Base-by-base conservation (phyloP, 768 basidiomycete genomes). In the Paxillus involutus region DNA sequence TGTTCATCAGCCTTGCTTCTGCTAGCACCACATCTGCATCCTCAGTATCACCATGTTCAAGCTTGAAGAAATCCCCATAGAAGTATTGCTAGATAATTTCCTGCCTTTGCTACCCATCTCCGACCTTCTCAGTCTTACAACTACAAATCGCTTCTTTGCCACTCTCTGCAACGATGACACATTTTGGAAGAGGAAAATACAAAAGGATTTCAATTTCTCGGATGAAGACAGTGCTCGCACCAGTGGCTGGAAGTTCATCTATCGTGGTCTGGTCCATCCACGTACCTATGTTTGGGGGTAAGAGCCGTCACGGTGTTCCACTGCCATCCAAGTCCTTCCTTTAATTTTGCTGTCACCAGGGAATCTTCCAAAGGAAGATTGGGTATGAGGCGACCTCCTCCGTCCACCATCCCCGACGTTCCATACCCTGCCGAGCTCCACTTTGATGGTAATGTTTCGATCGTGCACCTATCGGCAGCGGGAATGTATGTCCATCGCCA, bases 201-300 rank as follows among this genome's bases (percentile, higher is more conserved):
- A 77, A 30, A 67, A 70, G 32, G 93, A 94, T 65, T 94, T 84
- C 75, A 91, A 92, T 70, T 94, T 91, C 61, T 79, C 86, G 8
- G 82, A 80, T 4, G 75, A 79, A 39, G 80, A 78, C 40, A 92
- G 88, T 0, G 92, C 92, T 13, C 76, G 93, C 17, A 82, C 79
- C 12, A 83, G 71, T 42, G 91, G 91, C 13, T 95, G 88, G 84
- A 88, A 86, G 69, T 79, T 83, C 60, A 82, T 95, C 37, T 95
- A 94, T 72, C 77, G 75, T 44, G 83, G 88, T 6, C 71, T 95
- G 21, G 81, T 72, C 50, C 77, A 77, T 54, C 88, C 77, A 3
- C 72, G 67, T 35, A 62, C 79, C 9, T 81, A 71, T 53, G 77
- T 81, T 67, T 75, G 85, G 82, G 85, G 89, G 89, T 90, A 62